Base-by-base conservation (phyloP, 345 rosid genomes). In the Xanthoceras sorbifolium region DNA sequence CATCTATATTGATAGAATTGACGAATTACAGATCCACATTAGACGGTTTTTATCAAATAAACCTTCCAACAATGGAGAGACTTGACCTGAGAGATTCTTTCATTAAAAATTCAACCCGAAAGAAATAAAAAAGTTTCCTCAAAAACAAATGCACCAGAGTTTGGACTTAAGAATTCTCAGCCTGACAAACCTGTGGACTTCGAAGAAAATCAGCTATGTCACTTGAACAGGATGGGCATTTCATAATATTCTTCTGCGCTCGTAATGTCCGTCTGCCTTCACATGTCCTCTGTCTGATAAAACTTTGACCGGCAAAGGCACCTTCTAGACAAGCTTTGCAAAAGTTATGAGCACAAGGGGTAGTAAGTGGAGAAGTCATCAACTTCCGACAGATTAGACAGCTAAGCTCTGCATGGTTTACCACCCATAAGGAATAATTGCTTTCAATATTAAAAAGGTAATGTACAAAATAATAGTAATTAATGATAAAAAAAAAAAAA, bases 281-380 rank as follows among this genome's bases (percentile, higher is more conserved):
- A 48, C 79, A 68, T 0, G 44, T 65, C 73, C 90, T 81, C 74
- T 85, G 81, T 54, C 82, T 81, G 29, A 81, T 54, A 32, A 61
- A 42, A 61, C 75, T 77, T 75, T 79, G 67, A 5, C 88, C 86
- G 29, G 82, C 62, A 69, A 87, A 87, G 22, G 84, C 83, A 29
- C 79, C 84, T 59, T 84, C 89, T 54, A 86, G 69, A 31, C 88
- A 87, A 22, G 75, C 67, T 75, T 87, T 79, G 76, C 86, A 87
- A 67, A 87, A 85, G 44, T 87, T 85, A 64, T 87, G 88, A 2
- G 81, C 85, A 64, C 90, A 87, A 25, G 86, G 88, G 34, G 90
- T 85, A 14, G 88, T 87, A 17, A 85, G 50, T 9, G 90, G 86
- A 32, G 52, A 44, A 44, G 31, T 80, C 87, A 87, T 81, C 79